Conservation (phyloP, 2,329 filamentous ascomycete species). For the Xylaria sp. region DNA sequence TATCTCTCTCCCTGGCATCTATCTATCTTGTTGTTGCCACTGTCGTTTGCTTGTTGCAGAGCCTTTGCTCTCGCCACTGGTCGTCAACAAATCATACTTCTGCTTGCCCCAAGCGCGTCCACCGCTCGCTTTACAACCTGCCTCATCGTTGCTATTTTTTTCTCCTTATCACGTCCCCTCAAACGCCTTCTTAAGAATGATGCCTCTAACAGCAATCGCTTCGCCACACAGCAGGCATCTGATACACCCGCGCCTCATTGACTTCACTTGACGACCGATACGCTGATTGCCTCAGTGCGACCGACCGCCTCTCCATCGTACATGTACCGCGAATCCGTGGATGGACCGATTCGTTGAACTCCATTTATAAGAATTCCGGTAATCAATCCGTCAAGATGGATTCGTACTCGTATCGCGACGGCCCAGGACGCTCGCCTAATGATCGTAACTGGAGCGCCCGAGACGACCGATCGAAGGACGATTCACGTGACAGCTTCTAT, state of each 20-base stretch:
- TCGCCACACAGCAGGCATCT: constrained; percentile 46
- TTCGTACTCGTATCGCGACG: constrained; percentile 52
- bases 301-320: constrained; percentile 11
- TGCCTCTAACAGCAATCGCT: constrained; percentile 53
- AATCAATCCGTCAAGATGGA: constrained; percentile 41
- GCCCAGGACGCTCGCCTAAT: constrained; percentile 46
- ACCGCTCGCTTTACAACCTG: constrained; percentile 18
- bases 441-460: constrained; percentile 49
- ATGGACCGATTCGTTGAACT: constrained; percentile 3
- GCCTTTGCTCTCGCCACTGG: constrained; percentile 27
- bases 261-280: constrained; percentile 28
- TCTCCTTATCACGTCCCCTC: constrained; percentile 23
- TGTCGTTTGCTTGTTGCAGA: constrained; percentile 33
- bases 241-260: constrained; percentile 21
- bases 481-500: constrained; percentile 56
- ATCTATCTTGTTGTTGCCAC: constrained; percentile 17
- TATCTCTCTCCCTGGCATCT: constrained; percentile 23
- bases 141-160: constrained; percentile 22
- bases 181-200: constrained; percentile 39
- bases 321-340: constrained; percentile 18
- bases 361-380: background rate
- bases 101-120: constrained; percentile 28
- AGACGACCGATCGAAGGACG: constrained; percentile 50
- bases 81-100: constrained; percentile 25
- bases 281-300: constrained; percentile 19